phyloP scores from a whole-genome alignment of 805 yeast genomes.

The Hanseniaspora lindneri region DNA sequence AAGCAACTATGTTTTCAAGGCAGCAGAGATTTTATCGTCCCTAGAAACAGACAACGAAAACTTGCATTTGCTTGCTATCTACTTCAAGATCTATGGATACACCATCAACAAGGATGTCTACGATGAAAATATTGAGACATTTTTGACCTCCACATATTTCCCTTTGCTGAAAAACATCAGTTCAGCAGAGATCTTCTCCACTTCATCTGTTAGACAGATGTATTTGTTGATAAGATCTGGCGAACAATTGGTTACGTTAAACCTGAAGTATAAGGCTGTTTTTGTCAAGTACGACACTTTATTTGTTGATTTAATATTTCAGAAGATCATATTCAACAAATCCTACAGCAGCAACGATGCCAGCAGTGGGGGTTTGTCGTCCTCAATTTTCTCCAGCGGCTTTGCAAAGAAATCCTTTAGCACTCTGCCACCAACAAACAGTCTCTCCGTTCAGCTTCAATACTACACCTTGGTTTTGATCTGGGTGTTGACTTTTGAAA shows the following conservation, averaged over 20 bases:
- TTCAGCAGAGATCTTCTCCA: neutral
- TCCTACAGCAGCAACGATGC: neutral
- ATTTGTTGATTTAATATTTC: slow-evolving; percentile 1
- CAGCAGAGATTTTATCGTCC: neutral
- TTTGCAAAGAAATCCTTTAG: neutral
- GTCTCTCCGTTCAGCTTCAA: slow-evolving; percentile 63
- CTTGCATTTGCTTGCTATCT: neutral
- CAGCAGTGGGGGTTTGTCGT: neutral
- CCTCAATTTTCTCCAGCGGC: slow-evolving; percentile 5
- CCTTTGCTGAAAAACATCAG: neutral
- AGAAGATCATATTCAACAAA: slow-evolving; percentile 7
- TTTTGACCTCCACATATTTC: slow-evolving; percentile 8
- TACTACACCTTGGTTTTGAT: slow-evolving; percentile 65
- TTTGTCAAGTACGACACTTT: slow-evolving; percentile 11
- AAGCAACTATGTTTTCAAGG: neutral
- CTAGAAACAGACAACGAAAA: slow-evolving; percentile 8
- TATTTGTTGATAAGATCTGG: slow-evolving; percentile 11
- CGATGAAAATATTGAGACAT: slow-evolving; percentile 1
- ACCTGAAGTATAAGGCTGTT: neutral
- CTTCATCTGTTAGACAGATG: slow-evolving; percentile 7
- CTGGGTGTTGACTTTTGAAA: slow-evolving; percentile 77
- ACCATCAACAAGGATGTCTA: neutral
- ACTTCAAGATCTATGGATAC: slow-evolving; percentile 7
- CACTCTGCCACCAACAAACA: slow-evolving; percentile 23
- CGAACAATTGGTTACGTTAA: slow-evolving; percentile 8